These are phyloP conservation scores for Nannochloropsis salina DNA, from an alignment of 108 stramenopile genomes.

Conservation along the genomic window DNA sequence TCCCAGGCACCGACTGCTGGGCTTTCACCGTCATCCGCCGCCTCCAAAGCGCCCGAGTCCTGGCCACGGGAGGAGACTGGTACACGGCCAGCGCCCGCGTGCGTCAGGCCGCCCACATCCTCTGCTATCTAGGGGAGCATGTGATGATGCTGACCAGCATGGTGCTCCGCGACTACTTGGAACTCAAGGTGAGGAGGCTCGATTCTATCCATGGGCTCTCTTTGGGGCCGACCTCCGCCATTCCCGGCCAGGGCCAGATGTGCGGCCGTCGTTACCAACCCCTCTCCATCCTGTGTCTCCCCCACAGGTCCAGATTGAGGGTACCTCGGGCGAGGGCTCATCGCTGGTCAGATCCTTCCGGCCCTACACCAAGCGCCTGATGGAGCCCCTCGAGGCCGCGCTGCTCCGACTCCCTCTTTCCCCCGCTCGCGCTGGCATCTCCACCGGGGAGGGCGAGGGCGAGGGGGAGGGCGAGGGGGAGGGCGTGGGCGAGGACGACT, in stretches of 20 bases:
- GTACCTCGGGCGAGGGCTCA: slow-evolving; percentile 40
- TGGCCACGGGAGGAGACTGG: slow-evolving; percentile 27
- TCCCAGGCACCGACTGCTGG: slow-evolving; percentile 47
- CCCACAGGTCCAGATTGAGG: slow-evolving; percentile 40
- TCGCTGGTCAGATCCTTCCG: slow-evolving; percentile 31
- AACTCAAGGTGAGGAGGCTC: slow-evolving; percentile 34
- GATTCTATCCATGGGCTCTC: too few species aligned
- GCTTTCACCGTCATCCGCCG: slow-evolving; percentile 35
- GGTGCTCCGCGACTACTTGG: slow-evolving; percentile 45
- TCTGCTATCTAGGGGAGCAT: slow-evolving; percentile 44
- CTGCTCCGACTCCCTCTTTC: slow-evolving; percentile 2
- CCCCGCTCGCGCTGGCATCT: background rate
- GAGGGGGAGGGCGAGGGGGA: background rate
- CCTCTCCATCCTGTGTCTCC: background rate
- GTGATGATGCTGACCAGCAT: slow-evolving; percentile 49
- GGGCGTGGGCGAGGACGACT: background rate
- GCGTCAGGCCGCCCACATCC: slow-evolving; percentile 29
- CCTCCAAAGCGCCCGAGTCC: slow-evolving; percentile 23
- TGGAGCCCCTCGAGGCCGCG: slow-evolving; percentile 26
- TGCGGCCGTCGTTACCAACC: background rate
- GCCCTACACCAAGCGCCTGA: slow-evolving; percentile 11
- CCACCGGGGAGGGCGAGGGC: background rate
- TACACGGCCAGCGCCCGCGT: slow-evolving; percentile 38
- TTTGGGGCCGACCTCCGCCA: too few species aligned
- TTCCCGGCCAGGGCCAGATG: too few species aligned